Evolutionary conservation across 108 stramenopile species (phyloP), one percentile per base, ranked within the genome.

Genomic region (Cyclotella kingstonii): DNA sequence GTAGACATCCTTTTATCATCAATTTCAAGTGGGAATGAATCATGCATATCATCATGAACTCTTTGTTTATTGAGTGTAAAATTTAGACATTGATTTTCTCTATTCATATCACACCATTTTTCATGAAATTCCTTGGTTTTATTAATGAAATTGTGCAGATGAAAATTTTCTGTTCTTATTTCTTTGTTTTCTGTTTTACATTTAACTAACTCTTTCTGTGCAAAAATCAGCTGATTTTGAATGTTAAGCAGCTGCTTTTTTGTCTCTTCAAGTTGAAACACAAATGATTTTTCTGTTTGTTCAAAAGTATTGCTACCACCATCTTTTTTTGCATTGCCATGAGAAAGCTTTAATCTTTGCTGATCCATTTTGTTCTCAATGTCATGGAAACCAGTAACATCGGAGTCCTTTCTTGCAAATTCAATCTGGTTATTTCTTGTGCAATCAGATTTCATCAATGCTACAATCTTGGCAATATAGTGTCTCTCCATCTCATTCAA

Each of bases 101-200:
- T 53, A 46, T 52, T 56, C 19, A 76, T 61, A 29, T 62, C 53
- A 47, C 68, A 63, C 18, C 68, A 35, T 63, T 76, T 67, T 19
- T 52, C 64, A 18, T 68, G 62, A 14, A 62, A 68, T 45, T 76
- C 62, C 51, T 76, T 54, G 6, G 75, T 67, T 50, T 68, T 68
- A 25, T 62, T 52, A 60, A 76, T 76, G 6, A 76, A 39, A 40
- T 66, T 56, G 22, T 67, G 66, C 14, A 76, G 50, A 58, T 76
- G 54, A 39, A 27, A 39, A 30, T 68, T 60, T 50, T 76, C 75
- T 18, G 35, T 40, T 39, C 68, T 54, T 55, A 76, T 54, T 21
- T 36, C 27, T 12, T 42, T 43, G 42, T 68, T 76, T 43, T 68
- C 66, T 8, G 57, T 43, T 35, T 39, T 54, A 19, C 59, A 49